These are phyloP conservation scores for Suillus variegatus DNA, from an alignment of 768 basidiomycete species.

Conservation along the genomic window DNA sequence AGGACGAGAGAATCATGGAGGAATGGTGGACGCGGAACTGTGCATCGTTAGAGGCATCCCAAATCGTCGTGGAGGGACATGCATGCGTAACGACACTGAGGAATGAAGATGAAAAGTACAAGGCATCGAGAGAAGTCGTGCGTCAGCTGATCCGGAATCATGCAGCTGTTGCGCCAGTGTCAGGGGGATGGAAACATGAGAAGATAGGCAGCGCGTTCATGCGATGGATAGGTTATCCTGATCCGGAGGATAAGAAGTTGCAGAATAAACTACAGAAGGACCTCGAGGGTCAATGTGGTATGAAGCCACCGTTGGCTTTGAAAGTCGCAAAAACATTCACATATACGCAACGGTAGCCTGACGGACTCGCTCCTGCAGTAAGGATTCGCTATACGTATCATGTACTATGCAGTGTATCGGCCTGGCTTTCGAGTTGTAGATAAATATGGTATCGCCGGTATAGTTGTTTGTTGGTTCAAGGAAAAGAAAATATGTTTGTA, in stretches of 20 bases:
- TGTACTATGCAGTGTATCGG: neutral
- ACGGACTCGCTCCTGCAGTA: neutral
- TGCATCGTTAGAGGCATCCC: constrained; percentile 23
- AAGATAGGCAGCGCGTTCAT: neutral
- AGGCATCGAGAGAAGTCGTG: constrained; percentile 31
- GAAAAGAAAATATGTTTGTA: too few species aligned
- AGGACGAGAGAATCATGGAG: constrained; percentile 37
- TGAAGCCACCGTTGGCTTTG: neutral
- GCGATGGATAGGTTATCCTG: neutral
- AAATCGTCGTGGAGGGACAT: constrained; percentile 33
- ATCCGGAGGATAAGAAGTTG: neutral
- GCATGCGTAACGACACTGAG: constrained; percentile 43
- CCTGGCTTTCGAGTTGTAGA: neutral
- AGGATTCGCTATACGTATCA: neutral
- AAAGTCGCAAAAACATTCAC: neutral
- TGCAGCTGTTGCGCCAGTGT: neutral
- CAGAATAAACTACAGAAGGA: neutral
- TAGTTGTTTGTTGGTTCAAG: neutral
- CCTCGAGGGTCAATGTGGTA: neutral
- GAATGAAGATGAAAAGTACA: constrained; percentile 35
- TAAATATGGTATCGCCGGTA: neutral
- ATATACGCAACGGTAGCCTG: neutral
- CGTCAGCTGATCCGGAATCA: constrained; percentile 12
- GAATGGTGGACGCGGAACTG: constrained; percentile 36
- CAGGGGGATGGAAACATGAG: neutral